A percentile compares a stretch with the other conserved stretches of the same genome.
phyloP scores from a whole-genome alignment of 768 basidiomycete species.

The Fomitopsis pulvina region DNA sequence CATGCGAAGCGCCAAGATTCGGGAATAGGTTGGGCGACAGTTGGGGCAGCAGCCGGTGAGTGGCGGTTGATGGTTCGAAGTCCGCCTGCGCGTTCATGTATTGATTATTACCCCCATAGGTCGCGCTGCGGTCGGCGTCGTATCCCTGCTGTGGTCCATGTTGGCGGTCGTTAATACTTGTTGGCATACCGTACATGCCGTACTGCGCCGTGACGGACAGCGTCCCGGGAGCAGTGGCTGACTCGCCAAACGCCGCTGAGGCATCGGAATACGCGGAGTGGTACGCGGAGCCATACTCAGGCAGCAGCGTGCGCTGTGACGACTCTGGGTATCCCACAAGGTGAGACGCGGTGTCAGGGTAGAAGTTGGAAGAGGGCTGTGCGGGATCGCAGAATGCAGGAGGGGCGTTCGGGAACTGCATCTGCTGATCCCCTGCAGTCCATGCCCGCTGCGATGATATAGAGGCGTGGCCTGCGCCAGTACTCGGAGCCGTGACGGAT shows the following conservation, averaged over 20 bases:
- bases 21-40: background rate
- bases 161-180: background rate
- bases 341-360: constrained; percentile 12
- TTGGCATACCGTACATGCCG: background rate
- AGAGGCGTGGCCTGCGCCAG: constrained; percentile 10
- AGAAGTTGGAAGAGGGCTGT: constrained; percentile 13
- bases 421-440: constrained; percentile 16
- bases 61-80: background rate
- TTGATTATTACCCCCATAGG: constrained; percentile 3
- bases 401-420: constrained; percentile 13
- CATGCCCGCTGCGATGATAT: constrained; percentile 16
- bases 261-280: constrained; percentile 7
- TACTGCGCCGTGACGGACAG: background rate
- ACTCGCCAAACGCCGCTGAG: background rate
- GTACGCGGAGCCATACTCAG: constrained; percentile 17
- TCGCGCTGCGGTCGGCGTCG: background rate
- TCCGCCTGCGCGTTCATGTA: constrained; percentile 3
- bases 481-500: constrained; percentile 8
- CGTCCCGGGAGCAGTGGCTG: background rate
- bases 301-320: constrained; percentile 25
- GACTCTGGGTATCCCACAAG: constrained; percentile 25
- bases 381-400: constrained; percentile 18
- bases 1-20: background rate
- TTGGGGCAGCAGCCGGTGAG: background rate
- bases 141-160: background rate